Base-by-base conservation (phyloP, 805 yeast species). In the Candida montana region DNA sequence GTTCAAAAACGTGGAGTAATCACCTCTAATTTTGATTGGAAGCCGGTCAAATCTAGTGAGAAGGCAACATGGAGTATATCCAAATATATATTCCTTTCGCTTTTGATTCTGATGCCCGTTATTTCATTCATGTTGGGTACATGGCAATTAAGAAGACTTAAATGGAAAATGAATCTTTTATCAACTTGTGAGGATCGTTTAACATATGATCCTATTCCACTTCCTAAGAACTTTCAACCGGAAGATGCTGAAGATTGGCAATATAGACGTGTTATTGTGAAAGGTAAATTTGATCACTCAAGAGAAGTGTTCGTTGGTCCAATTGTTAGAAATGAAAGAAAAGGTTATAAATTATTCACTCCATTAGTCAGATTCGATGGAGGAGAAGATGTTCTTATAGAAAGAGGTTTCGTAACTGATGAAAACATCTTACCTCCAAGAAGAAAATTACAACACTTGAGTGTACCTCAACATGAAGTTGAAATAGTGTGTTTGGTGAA, bases 261-360 rank as follows among this genome's bases (percentile, higher is more conserved):
- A 53, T 91, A 82, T 59, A 74, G 97, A 42, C 72, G 83, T 49
- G 90, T 91, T 33, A 67, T 71, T n/a, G 63, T 85, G 11, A 78
- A 72, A 38, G 99, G 99, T 1, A 72, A 70, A 41, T 93, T 83
- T 58, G 82, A 85, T 50, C 90, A 93, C 54, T 77, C 79, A 12
- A 79, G 89, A 55, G 99, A 93, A 60, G 78, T 89, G 65, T 83
- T 86, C 54, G 87, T 93, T 39, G 98, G 98, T 0, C 98, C 99
- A 6, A 73, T 96, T 49, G 69, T 83, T 37, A 71, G 72, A 49
- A 80, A 87, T 47, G 87, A 81, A 34, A 67, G 69, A 48, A 74
- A 79, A 42, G 99, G 99, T 1, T 93, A 86, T 60, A 64, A 76
- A 19, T 72, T 91, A 6, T 77, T 85, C 24, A 83, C 95, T 6